phyloP scores from a whole-genome alignment of 176 grass and related monocot species.

The Triticum timopheevii region DNA sequence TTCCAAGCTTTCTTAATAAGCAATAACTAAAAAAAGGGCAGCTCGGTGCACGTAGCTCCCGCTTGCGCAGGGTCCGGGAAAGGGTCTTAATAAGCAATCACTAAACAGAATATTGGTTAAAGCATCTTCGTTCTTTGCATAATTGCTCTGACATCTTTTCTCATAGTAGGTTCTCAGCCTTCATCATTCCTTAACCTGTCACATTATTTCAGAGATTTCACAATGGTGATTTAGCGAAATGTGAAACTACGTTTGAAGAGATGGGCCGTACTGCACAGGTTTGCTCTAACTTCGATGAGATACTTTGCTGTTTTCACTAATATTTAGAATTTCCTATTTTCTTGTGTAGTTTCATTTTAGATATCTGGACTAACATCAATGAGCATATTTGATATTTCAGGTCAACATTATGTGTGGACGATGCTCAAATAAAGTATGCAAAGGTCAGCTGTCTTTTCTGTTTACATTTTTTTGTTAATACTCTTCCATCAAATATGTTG shows the following conservation, averaged over 20 bases:
- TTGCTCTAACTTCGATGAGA: conserved; percentile 30
- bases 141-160: conserved; percentile 14
- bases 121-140: neutral
- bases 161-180: neutral
- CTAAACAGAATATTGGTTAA: neutral
- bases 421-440: conserved; percentile 70
- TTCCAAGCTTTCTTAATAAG: neutral
- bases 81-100: neutral
- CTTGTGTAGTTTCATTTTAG: neutral
- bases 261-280: conserved; percentile 95
- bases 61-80: too few relatives aligned
- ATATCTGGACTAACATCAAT: neutral
- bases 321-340: neutral
- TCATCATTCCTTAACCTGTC: conserved; percentile 12
- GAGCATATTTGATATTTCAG: conserved; percentile 53
- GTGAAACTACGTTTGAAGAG: conserved; percentile 66
- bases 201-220: conserved; percentile 61
- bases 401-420: conserved; percentile 86
- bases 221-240: conserved; percentile 77
- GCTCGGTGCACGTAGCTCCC: too few relatives aligned
- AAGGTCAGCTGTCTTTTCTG: conserved; percentile 52
- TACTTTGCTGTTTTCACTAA: neutral
- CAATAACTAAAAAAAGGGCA: neutral
- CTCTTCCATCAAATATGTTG: neutral
- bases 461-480: neutral